phyloP scores from a whole-genome alignment of 192 early-diverging fungal species.

The Gryganskiella cystojenkinii region DNA sequence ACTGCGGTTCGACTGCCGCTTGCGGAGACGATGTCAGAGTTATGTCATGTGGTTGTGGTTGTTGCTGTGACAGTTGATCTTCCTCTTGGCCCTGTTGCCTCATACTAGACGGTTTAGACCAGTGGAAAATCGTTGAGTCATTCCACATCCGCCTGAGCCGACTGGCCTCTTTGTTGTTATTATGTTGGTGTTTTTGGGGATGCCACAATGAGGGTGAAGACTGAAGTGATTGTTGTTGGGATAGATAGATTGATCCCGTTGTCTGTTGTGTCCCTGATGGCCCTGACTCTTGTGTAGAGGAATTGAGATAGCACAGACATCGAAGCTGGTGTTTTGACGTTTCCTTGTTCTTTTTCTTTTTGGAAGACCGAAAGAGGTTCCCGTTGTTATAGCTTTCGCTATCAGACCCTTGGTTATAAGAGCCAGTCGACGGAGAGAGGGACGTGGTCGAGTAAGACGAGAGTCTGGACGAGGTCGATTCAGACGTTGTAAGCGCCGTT shows the following conservation, averaged over 20 bases:
- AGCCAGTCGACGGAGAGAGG: conserved; percentile 9
- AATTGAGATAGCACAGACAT: conserved; percentile 44
- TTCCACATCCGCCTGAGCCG: conserved; percentile 46
- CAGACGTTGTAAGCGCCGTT: conserved; percentile 11
- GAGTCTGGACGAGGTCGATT: conserved; percentile 28
- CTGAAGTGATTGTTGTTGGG: conserved; percentile 1
- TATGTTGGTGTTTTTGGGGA: conserved; percentile 30
- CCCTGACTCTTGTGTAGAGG: conserved; percentile 11
- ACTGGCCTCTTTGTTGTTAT: conserved; percentile 19
- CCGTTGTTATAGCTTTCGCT: conserved; percentile 14
- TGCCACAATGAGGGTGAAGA: conserved; percentile 25
- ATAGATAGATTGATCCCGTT: background rate
- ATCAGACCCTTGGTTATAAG: conserved; percentile 32
- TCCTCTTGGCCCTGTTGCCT: background rate
- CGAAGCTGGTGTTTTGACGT: conserved; percentile 11
- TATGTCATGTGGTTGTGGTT: background rate
- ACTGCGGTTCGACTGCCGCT: conserved; percentile 2
- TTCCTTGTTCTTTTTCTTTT: conserved; percentile 28
- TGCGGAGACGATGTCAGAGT: background rate
- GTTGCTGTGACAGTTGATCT: background rate
- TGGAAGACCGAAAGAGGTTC: conserved; percentile 3
- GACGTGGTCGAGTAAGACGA: conserved; percentile 32
- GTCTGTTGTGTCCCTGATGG: background rate
- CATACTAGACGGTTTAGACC: conserved; percentile 21
- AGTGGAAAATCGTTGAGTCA: conserved; percentile 38